Conservation (phyloP, 495 filamentous ascomycete species). For the Tuber borchii region DNA sequence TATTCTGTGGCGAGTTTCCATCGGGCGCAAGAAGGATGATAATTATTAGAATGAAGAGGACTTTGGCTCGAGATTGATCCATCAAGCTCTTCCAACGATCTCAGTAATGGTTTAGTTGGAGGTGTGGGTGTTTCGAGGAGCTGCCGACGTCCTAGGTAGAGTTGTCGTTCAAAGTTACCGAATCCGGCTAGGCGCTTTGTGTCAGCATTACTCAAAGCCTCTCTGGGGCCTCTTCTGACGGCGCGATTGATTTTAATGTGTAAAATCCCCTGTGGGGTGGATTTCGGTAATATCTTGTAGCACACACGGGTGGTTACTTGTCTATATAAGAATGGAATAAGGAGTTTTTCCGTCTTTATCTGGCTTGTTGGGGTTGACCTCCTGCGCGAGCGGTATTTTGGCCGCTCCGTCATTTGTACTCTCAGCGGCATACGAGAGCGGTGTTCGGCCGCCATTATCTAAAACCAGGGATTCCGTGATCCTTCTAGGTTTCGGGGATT, state of each 20-base stretch:
- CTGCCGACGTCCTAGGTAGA: background rate
- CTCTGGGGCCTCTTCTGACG: no score
- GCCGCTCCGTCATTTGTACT: no score
- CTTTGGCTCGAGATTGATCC: conserved; percentile 38
- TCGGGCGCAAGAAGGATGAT: conserved; percentile 38
- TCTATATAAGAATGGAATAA: no score
- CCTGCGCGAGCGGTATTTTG: no score
- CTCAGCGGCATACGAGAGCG: no score
- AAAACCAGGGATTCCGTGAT: background rate
- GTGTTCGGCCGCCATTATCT: no score
- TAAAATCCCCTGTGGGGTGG: no score
- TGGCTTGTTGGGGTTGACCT: no score
- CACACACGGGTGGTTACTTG: no score
- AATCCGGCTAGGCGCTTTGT: background rate
- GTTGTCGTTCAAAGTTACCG: background rate
- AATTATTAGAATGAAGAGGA: conserved; percentile 37
- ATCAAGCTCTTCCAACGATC: conserved; percentile 19
- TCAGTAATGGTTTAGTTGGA: conserved; percentile 8
- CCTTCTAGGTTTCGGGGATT: background rate
- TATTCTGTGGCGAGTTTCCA: conserved; percentile 29
- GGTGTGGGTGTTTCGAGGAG: conserved; percentile 8
- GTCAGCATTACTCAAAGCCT: background rate
- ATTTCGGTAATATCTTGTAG: no score
- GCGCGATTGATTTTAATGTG: no score
- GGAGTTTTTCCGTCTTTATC: no score